Percentiles rank a stretch among this genome's conserved stretches.
Conservation (phyloP, 129 eudicot genomes). For the Flaveria sonorensis region DNA sequence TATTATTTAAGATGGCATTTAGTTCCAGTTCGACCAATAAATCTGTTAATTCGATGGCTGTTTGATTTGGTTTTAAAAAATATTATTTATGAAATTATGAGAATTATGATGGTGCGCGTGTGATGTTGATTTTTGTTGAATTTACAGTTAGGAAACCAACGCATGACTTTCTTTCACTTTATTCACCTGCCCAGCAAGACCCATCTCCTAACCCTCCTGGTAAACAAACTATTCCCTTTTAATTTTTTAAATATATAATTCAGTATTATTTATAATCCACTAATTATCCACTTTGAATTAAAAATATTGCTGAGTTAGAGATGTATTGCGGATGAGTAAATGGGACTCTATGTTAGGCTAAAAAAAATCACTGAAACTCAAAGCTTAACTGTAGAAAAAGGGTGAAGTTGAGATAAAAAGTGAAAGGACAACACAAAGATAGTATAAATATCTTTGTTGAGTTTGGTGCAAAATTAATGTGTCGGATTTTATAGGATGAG, state of each 20-base stretch:
- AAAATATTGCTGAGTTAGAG: not conserved
- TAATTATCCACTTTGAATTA: too few relatives aligned
- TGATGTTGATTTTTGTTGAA: conserved; percentile 28
- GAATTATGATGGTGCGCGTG: not conserved
- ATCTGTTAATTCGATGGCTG: too few relatives aligned
- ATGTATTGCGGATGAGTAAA: not conserved
- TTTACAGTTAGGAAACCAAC: conserved; percentile 81
- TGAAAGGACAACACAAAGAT: conserved; percentile 31
- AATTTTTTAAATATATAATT: too few relatives aligned
- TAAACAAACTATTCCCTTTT: conserved; percentile 20
- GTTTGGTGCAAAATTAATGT: conserved; percentile 23
- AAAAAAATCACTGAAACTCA: too few relatives aligned
- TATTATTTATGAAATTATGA: too few relatives aligned
- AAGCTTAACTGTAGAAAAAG: not conserved
- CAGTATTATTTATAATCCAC: too few relatives aligned
- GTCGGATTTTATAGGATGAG: conserved; percentile 1
- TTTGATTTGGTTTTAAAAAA: too few relatives aligned
- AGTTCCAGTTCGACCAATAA: too few relatives aligned
- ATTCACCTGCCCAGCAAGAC: conserved; percentile 83
- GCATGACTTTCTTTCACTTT: conserved; percentile 91
- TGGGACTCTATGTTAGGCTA: not conserved
- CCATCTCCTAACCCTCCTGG: conserved; percentile 54
- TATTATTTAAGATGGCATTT: too few relatives aligned
- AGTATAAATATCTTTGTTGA: conserved; percentile 36
- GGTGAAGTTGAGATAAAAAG: conserved; percentile 23